Base-by-base conservation (phyloP, 345 rosid genomes). In the Sapria himalayana region DNA sequence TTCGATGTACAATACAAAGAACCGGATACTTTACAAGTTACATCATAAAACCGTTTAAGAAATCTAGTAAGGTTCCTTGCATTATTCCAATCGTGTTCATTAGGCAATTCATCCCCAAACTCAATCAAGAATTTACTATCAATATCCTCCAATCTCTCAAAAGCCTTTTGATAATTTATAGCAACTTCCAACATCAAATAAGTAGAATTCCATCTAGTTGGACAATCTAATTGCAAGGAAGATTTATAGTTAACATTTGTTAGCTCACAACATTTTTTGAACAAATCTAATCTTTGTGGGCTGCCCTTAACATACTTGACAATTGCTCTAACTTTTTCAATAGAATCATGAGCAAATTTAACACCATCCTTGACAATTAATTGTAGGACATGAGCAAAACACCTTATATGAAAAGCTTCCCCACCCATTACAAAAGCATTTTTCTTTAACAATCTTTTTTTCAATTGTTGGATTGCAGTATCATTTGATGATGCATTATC, bases 401-500 rank as follows among this genome's bases (percentile, higher is more conserved):
- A 37, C 32, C 32, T 27, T n/a, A 27, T 7, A 27, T 27, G 32
- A 27, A 27, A 27, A 1, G 32, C 12, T n/a, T 37, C 19, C 12
- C 0, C 9, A 9, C 41, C 41, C 22, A 13, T 4, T 4, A 37
- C 1, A 14, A n/a, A 27, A 27, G 12, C 1, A 37, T 13, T 15
- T 37, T 37, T 37, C 7, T 37, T 37, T 9, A 4, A 13, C 17
- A 37, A 13, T 11, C 17, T 37, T 17, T 11, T 13, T 5, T 37
- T 37, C 7, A 32, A 37, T 9, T 37, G 3, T 15, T 11, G 7
- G 8, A 37, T 1, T 4, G 7, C 19, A 37, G 1, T 13, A 13
- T 37, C 40, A 37, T 37, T 37, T 15, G 19, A 37, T 34, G 14
- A 34, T 27, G 32, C 32, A 27, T 27, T 27, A 7, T 27, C 32